These are phyloP conservation scores for Coemansia sp. DNA, from an alignment of 192 early-diverging fungal genomes.

Conservation along the genomic window DNA sequence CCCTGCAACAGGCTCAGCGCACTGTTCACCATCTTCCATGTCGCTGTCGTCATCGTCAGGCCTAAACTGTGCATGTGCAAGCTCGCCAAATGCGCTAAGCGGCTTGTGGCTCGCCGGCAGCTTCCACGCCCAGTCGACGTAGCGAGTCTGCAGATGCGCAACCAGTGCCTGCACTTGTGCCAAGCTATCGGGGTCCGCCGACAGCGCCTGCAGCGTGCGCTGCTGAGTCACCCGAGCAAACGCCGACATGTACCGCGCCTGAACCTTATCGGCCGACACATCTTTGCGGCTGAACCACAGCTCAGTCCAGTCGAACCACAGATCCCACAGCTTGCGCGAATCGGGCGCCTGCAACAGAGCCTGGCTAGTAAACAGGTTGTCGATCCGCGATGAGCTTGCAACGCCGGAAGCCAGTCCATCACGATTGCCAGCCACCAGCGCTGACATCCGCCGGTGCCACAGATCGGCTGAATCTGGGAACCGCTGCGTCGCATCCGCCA, in stretches of 20 bases:
- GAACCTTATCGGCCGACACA: slow-evolving; percentile 41
- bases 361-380: slow-evolving; percentile 50
- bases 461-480: slow-evolving; percentile 32
- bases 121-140: slow-evolving; percentile 59
- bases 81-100: background rate
- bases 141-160: slow-evolving; percentile 56
- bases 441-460: slow-evolving; percentile 27
- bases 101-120: slow-evolving; percentile 13
- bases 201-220: slow-evolving; percentile 37
- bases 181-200: slow-evolving; percentile 52
- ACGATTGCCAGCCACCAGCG: background rate
- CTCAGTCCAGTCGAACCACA: slow-evolving; percentile 50
- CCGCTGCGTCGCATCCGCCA: slow-evolving; percentile 20
- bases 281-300: background rate
- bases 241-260: slow-evolving; percentile 50
- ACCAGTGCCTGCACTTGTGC: slow-evolving; percentile 55
- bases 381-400: slow-evolving; percentile 25
- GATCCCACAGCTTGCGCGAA: slow-evolving; percentile 46
- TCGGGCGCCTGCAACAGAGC: slow-evolving; percentile 30
- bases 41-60: slow-evolving; percentile 6
- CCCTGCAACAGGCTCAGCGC: background rate
- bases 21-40: slow-evolving; percentile 5
- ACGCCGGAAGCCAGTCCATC: background rate
- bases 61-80: slow-evolving; percentile 12
- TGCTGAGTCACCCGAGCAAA: slow-evolving; percentile 53